phyloP scores from a whole-genome alignment of 2,329 filamentous ascomycete genomes.

The Venturiaceae sp. region DNA sequence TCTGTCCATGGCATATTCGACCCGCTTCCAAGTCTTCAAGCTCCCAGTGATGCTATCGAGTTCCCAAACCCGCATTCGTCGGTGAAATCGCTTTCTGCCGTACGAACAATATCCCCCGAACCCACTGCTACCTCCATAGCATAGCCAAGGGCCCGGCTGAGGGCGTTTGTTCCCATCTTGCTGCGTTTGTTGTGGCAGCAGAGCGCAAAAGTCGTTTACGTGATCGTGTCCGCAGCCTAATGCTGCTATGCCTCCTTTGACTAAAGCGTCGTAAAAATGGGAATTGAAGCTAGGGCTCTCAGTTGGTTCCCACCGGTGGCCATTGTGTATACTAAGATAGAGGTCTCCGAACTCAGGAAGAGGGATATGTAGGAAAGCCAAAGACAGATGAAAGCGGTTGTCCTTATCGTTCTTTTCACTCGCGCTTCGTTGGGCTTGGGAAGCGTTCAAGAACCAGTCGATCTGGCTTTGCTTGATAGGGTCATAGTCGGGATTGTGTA shows the following conservation, averaged over 20 bases:
- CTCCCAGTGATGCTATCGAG: conserved; percentile 84
- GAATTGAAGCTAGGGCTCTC: conserved; percentile 86
- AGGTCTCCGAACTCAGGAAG: conserved; percentile 72
- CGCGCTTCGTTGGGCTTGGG: conserved; percentile 57
- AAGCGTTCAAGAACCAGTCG: conserved; percentile 81
- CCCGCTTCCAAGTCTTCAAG: conserved; percentile 83
- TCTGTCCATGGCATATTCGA: conserved; percentile 53
- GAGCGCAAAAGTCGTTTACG: conserved; percentile 90
- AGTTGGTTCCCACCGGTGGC: conserved; percentile 70
- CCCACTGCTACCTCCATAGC: conserved; percentile 83
- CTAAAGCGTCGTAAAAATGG: conserved; percentile 78
- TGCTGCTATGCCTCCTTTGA: conserved; percentile 75
- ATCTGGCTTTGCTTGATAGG: conserved; percentile 95
- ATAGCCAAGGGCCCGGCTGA: conserved; percentile 71
- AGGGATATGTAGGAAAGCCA: conserved; percentile 96
- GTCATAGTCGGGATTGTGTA: conserved; percentile 81
- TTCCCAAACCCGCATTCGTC: conserved; percentile 81
- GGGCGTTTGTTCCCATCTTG: conserved; percentile 36
- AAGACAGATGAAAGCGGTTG: conserved; percentile 82
- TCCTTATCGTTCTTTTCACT: conserved; percentile 24
- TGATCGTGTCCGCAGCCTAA: conserved; percentile 94
- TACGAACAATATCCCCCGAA: conserved; percentile 96
- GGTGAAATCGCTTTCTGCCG: conserved; percentile 57
- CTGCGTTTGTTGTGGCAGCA: conserved; percentile 28
- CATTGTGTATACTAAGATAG: conserved; percentile 43